Conservation (phyloP, 2,329 filamentous ascomycete species). For the Chalara sp. region DNA sequence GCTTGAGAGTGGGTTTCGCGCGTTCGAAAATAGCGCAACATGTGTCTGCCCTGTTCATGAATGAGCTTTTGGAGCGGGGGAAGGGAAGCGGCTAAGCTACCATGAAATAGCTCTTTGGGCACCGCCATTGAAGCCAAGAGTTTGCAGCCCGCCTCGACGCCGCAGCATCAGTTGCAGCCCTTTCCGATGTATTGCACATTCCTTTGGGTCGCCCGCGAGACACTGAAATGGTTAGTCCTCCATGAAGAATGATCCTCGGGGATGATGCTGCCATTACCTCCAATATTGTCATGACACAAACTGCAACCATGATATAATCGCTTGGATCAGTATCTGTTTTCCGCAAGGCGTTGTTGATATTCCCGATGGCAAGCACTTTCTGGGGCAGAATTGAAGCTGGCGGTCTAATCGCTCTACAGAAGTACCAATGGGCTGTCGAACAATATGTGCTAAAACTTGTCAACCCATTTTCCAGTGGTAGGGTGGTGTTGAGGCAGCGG, state of each 20-base stretch:
- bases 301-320: constrained; percentile 5
- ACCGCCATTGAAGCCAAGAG: constrained; percentile 4
- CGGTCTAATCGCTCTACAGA: constrained; percentile 2
- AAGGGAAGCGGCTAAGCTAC: not conserved
- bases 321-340: not conserved
- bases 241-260: not conserved
- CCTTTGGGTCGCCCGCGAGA: constrained; percentile 1
- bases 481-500: too few relatives aligned
- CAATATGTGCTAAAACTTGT: constrained; percentile 4
- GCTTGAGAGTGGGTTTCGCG: constrained; percentile 1
- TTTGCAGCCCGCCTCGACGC: constrained; percentile 3
- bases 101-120: constrained; percentile 6
- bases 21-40: constrained; percentile 3
- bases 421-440: constrained; percentile 6
- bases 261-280: constrained; percentile 1
- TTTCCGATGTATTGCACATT: constrained; percentile 6
- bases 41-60: constrained; percentile 4
- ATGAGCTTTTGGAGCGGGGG: not conserved
- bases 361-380: constrained; percentile 5
- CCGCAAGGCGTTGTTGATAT: constrained; percentile 6
- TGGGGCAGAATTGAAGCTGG: constrained; percentile 2
- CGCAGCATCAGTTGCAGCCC: constrained; percentile 6
- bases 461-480: not conserved
- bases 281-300: constrained; percentile 8
- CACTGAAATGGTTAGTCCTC: not conserved